A percentile compares a stretch with the other conserved stretches of the same genome.
Evolutionary conservation across 257 asterid genomes (phyloP).

Genomic region (Gardenia jasminoides): DNA sequence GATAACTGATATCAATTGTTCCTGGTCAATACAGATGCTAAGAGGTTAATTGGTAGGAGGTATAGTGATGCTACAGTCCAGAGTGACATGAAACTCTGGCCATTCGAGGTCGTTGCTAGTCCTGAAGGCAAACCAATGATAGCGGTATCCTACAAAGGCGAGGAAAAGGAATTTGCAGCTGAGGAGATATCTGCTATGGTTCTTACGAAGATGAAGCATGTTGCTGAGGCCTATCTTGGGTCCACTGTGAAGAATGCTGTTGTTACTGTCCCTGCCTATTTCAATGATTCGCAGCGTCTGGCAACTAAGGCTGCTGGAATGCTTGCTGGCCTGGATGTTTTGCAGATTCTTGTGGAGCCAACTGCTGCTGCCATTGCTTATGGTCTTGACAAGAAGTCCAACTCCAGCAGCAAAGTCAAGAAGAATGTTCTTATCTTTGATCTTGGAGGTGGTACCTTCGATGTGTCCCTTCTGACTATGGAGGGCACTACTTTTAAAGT

Average conservation of each 20-base stretch:
- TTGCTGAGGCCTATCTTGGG: constrained; percentile 30
- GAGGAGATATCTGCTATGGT: constrained; percentile 34
- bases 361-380: constrained; percentile 28
- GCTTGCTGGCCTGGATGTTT: constrained; percentile 27
- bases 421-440: constrained; percentile 30
- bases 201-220: constrained; percentile 28
- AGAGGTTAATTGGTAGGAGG: constrained; percentile 34
- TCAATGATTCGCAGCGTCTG: constrained; percentile 27
- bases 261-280: constrained; percentile 32
- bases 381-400: constrained; percentile 20
- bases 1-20: no score
- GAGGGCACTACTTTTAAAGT: constrained; percentile 32
- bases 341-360: constrained; percentile 24
- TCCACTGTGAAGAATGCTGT: constrained; percentile 27
- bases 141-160: constrained; percentile 29
- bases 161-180: constrained; percentile 30
- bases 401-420: constrained; percentile 16
- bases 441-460: constrained; percentile 31
- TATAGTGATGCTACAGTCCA: constrained; percentile 18
- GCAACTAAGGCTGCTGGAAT: constrained; percentile 32
- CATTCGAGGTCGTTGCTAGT: constrained; percentile 26
- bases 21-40: no score
- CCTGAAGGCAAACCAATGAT: constrained; percentile 28
- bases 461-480: constrained; percentile 26
- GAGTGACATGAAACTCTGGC: constrained; percentile 34